These are phyloP conservation scores for Leccinum variabile DNA, from an alignment of 1,284 basidiomycete genomes.

Conservation along the genomic window DNA sequence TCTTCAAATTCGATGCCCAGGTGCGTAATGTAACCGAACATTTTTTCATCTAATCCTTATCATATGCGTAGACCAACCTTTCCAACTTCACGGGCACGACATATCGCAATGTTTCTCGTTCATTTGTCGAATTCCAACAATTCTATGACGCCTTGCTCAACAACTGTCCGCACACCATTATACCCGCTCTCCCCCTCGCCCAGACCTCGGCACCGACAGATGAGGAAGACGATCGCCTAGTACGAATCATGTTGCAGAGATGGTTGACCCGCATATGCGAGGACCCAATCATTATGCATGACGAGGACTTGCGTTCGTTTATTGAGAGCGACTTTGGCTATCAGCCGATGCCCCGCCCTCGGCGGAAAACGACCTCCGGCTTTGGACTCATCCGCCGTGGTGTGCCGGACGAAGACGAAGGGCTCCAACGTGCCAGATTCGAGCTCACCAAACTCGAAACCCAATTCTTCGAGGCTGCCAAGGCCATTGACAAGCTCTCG, in stretches of 20 bases:
- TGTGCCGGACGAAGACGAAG: constrained; percentile 83
- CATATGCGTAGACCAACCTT: constrained; percentile 76
- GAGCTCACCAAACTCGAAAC: constrained; percentile 88
- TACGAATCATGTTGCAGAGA: constrained; percentile 88
- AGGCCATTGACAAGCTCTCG: constrained; percentile 81
- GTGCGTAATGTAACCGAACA: constrained; percentile 43
- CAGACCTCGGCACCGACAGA: constrained; percentile 93
- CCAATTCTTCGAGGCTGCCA: constrained; percentile 87
- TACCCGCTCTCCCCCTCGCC: constrained; percentile 86
- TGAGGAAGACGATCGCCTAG: constrained; percentile 93
- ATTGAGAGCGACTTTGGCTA: constrained; percentile 96
- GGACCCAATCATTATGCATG: constrained; percentile 80
- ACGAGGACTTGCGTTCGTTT: constrained; percentile 90
- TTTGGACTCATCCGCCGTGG: constrained; percentile 69
- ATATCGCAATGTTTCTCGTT: constrained; percentile 89
- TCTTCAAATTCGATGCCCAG: constrained; percentile 91
- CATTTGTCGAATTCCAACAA: constrained; percentile 88
- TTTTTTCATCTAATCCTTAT: background rate
- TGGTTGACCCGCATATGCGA: constrained; percentile 91
- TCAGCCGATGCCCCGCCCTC: constrained; percentile 75
- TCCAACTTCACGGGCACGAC: constrained; percentile 86
- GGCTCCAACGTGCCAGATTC: constrained; percentile 83
- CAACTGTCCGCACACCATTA: constrained; percentile 87
- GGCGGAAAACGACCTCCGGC: constrained; percentile 64
- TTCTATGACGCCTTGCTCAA: constrained; percentile 85